A percentile compares a stretch with the other conserved stretches of the same genome.
Evolutionary conservation across 2,329 filamentous ascomycete species (phyloP).

Genomic region (Ophiognomonia clavigignenti-juglandacearum): DNA sequence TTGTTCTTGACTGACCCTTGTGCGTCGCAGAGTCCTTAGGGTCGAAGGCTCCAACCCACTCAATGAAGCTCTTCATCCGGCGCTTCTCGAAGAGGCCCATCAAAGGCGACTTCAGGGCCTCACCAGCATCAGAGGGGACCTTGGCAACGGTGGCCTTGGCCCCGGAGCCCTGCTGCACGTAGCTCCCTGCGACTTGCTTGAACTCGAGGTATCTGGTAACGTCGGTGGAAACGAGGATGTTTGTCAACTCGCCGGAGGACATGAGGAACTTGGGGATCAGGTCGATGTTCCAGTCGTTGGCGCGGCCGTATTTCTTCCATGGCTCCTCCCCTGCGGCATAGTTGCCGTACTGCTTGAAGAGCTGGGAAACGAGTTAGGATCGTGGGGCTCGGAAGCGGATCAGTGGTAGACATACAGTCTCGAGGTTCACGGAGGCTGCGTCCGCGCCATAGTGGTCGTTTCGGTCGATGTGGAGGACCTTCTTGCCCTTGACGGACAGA

Average conservation of each 20-base stretch:
- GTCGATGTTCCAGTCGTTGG: constrained; percentile 99
- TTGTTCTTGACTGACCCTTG: constrained; percentile 65
- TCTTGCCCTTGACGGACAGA: constrained; percentile 91
- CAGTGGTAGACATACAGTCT: constrained; percentile 59
- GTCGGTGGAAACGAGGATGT: constrained; percentile 95
- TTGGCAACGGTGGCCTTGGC: constrained; percentile 89
- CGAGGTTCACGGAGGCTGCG: constrained; percentile 93
- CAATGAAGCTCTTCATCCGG: constrained; percentile 91
- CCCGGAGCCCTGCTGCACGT: constrained; percentile 83
- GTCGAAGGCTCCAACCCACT: constrained; percentile 89
- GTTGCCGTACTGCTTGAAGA: constrained; percentile 97
- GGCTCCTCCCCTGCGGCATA: constrained; percentile 74
- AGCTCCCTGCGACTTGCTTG: constrained; percentile 93
- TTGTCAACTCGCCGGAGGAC: constrained; percentile 96
- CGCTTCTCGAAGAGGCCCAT: constrained; percentile 99
- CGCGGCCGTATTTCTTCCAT: constrained; percentile 95
- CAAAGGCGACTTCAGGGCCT: constrained; percentile 85
- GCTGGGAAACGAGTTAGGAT: constrained; percentile 41
- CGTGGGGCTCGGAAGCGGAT: constrained; percentile 11
- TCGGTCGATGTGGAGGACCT: constrained; percentile 97
- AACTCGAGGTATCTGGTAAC: constrained; percentile 86
- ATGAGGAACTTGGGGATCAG: constrained; percentile 97
- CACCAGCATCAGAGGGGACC: constrained; percentile 87
- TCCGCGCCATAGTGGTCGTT: constrained; percentile 99
- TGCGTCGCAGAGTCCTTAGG: constrained; percentile 76